Evolutionary conservation across 768 basidiomycete species (phyloP).

Genomic region (Suillus spraguei): DNA sequence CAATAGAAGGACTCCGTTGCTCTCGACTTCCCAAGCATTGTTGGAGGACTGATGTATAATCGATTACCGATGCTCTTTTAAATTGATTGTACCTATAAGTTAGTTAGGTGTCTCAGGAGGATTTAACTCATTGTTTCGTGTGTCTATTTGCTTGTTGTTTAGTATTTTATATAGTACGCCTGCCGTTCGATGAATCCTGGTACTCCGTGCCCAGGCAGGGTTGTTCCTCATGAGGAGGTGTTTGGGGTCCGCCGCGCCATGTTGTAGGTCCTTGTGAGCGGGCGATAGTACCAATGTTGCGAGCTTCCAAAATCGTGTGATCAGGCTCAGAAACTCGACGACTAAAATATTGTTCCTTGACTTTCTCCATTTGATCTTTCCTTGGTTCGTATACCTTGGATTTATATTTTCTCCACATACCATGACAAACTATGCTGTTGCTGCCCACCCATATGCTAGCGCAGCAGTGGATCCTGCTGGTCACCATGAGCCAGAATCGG

Average conservation of each 20-base stretch:
- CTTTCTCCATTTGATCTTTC: slow-evolving; percentile 5
- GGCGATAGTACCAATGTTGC: slow-evolving; percentile 8
- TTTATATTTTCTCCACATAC: not conserved
- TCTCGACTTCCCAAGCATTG: slow-evolving; percentile 7
- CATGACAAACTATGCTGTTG: slow-evolving; percentile 31
- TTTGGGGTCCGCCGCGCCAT: slow-evolving; percentile 6
- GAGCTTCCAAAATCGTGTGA: slow-evolving; percentile 9
- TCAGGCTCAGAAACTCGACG: slow-evolving; percentile 4
- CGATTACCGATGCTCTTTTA: slow-evolving; percentile 9
- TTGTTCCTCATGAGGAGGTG: slow-evolving; percentile 1
- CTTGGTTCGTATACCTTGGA: not conserved
- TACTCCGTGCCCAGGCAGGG: not conserved
- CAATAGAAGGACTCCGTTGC: not conserved
- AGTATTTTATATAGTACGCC: not conserved
- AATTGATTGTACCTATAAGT: slow-evolving; percentile 1
- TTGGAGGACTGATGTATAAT: slow-evolving; percentile 4
- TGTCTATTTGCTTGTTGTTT: not conserved
- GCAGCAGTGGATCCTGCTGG: slow-evolving; percentile 16
- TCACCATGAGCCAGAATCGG: slow-evolving; percentile 30
- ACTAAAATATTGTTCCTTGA: not conserved
- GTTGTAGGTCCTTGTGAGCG: slow-evolving; percentile 10
- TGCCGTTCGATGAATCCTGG: not conserved
- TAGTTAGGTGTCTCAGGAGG: not conserved
- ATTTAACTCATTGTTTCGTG: not conserved
- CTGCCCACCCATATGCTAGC: slow-evolving; percentile 27